Conservation (phyloP, 2,329 filamentous ascomycete genomes). For the Exophiala bonariae region DNA sequence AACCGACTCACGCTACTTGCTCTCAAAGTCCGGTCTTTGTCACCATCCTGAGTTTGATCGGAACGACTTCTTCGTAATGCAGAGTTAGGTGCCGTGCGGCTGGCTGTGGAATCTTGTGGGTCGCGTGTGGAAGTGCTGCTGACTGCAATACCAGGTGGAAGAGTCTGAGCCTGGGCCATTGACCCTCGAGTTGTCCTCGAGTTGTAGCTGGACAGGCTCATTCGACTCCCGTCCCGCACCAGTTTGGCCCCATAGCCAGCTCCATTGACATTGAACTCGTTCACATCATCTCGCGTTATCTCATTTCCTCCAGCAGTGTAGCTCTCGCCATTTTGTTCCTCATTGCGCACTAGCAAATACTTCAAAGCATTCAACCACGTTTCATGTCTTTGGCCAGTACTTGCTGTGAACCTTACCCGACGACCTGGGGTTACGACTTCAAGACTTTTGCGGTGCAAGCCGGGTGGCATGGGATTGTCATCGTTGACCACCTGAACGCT, state of each 20-base stretch:
- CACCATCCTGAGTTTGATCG: conserved; percentile 47
- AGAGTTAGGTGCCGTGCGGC: conserved; percentile 26
- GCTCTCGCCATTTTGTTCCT: conserved; percentile 43
- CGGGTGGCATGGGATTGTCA: conserved; percentile 92
- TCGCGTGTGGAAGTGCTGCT: conserved; percentile 35
- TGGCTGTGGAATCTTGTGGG: conserved; percentile 33
- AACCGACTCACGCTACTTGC: conserved; percentile 24
- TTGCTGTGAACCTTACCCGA: conserved; percentile 89
- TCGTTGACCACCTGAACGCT: conserved; percentile 88
- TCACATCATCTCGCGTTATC: conserved; percentile 60
- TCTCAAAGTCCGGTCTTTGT: conserved; percentile 48
- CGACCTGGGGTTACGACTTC: conserved; percentile 86
- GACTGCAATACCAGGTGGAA: conserved; percentile 37
- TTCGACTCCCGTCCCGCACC: conserved; percentile 40
- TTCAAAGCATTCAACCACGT: conserved; percentile 98
- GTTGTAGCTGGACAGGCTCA: conserved; percentile 76
- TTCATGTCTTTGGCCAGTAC: conserved; percentile 90
- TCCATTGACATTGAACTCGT: conserved; percentile 92
- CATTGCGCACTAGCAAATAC: conserved; percentile 80
- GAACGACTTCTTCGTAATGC: conserved; percentile 31
- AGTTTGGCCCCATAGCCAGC: conserved; percentile 56
- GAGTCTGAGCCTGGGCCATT: conserved; percentile 36
- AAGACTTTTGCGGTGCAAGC: conserved; percentile 90
- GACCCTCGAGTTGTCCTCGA: conserved; percentile 62
- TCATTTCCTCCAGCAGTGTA: conserved; percentile 53